phyloP scores from a whole-genome alignment of 164 flowering plant species.

The Aristolochia contorta region DNA sequence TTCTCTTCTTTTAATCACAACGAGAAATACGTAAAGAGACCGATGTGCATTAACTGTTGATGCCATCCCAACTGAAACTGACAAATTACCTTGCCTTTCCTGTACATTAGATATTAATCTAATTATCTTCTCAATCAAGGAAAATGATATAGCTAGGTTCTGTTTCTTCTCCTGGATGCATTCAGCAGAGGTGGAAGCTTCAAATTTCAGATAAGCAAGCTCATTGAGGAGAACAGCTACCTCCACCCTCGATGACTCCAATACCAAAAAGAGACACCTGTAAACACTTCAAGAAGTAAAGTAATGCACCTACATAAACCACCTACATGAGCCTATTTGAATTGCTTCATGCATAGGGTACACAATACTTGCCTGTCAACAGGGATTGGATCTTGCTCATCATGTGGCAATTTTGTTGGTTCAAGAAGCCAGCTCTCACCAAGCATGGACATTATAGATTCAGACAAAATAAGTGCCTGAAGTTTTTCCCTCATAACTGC shows the following conservation, averaged over 20 bases:
- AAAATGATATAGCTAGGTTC: constrained; percentile 53
- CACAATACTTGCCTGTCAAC: constrained; percentile 39
- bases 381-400: constrained; percentile 37
- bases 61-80: neutral
- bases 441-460: constrained; percentile 43
- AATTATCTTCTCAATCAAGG: constrained; percentile 72
- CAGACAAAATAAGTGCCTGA: constrained; percentile 77
- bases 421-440: constrained; percentile 77
- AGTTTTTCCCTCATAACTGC: constrained; percentile 71
- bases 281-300: constrained; percentile 7
- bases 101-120: constrained; percentile 46
- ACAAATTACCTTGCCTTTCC: constrained; percentile 49
- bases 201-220: constrained; percentile 72
- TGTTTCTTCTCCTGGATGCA: constrained; percentile 38
- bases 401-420: constrained; percentile 30
- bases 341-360: neutral
- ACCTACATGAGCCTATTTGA: neutral
- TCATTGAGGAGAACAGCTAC: constrained; percentile 84
- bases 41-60: neutral
- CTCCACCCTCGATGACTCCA: constrained; percentile 89
- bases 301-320: neutral
- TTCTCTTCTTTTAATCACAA: no score
- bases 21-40: no score
- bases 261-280: constrained; percentile 79
- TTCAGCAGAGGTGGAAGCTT: constrained; percentile 45